Evolutionary conservation across 371 early-diverging fungal genomes (phyloP), one percentile per base, ranked within the genome.

Genomic region (Saksenaea vasiformis): DNA sequence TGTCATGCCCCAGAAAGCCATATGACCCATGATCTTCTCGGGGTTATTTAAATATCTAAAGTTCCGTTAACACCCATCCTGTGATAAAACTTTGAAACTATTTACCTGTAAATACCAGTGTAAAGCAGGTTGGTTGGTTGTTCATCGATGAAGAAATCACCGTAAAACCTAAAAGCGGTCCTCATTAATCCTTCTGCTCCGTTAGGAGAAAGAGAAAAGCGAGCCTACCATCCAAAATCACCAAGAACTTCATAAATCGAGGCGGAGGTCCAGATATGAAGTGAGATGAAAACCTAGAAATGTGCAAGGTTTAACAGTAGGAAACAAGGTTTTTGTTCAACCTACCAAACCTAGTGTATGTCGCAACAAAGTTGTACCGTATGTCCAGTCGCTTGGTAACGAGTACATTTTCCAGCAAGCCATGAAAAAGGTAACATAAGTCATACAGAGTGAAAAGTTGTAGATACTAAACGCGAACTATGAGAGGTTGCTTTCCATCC

Each of bases 191-290:
- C 14, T 0, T 59, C 19, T 38, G 1, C 9, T 24, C 11, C 28
- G 26, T 26, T 19, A 58, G 0, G 1, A 11, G 7, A 41, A 41
- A 41, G 0, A 3, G 8, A 31, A n/a, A 51, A 17, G 54, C n/a
- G 55, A 7, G 11, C 43, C 54, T 66, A 70, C 76, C 95, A 98
- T 2, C 97, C 97, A 73, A 91, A 93, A 64, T 93, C 93, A n/a
- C 97, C 97, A 43, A 96, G 82, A 15, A 90, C 93, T 70, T 95
- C 92, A 78, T 90, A 95, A n/a, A 94, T 91, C 0, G 94, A 91
- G 9, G 87, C 77, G 3, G 94, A 85, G 14, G 92, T 93, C 93
- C 94, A 96, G 22, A 91, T 70, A 64, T 98, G 97, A 38, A 98
- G 76, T 0, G 83, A 71, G 60, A 96, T 90, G 54, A 97, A 78